Conservation (phyloP, 345 rosid species). For the Alliaria petiolata region DNA sequence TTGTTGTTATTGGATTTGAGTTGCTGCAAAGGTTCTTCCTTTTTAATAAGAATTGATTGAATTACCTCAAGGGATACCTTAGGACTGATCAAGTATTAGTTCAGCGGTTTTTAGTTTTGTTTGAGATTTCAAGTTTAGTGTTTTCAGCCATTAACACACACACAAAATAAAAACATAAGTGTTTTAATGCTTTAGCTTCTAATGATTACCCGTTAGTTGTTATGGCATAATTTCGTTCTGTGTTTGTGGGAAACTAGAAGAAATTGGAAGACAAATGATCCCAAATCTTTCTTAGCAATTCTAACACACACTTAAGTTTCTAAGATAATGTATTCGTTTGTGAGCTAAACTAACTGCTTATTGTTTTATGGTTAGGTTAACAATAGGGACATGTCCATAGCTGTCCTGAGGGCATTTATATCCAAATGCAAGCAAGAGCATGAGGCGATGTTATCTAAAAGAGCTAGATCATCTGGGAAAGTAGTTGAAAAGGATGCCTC, state of each 20-base stretch:
- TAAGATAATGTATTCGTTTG: not conserved
- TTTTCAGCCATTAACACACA: not conserved
- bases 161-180: not conserved
- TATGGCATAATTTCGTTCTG: not conserved
- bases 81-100: not conserved
- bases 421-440: constrained; percentile 75
- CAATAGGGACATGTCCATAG: constrained; percentile 91
- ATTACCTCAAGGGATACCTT: constrained; percentile 2
- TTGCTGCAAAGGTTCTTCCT: constrained; percentile 11
- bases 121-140: not conserved
- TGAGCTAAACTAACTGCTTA: constrained; percentile 5
- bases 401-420: constrained; percentile 79
- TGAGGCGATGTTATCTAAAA: constrained; percentile 58
- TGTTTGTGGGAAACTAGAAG: not conserved
- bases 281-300: not conserved
- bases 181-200: not conserved
- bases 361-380: constrained; percentile 57
- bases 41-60: not conserved
- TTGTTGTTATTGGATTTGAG: not conserved
- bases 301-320: not conserved
- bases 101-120: not conserved
- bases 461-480: constrained; percentile 49
- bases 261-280: not conserved
- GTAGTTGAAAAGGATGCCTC: constrained; percentile 41
- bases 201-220: not conserved